Base-by-base conservation (phyloP, 2,329 filamentous ascomycete species). In the Hymenoscyphus fraxineus region DNA sequence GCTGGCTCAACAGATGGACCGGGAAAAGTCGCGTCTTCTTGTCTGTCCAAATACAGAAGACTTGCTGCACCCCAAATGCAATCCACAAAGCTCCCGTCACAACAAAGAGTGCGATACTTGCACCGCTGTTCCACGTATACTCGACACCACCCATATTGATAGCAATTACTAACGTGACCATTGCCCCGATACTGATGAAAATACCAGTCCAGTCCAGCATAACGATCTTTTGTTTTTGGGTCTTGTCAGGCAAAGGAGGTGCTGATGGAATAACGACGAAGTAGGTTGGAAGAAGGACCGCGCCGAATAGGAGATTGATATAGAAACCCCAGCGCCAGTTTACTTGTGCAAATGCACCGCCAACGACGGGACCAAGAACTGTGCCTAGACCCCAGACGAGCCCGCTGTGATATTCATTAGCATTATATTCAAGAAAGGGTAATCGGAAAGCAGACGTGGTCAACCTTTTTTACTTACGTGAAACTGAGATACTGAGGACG, bases 131-230 rank as follows among this genome's bases (percentile, higher is more conserved):
- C 84, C 84, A 88, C 0, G 73, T 69, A 70, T 79, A 87, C 1
- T 78, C 68, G 0, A 77, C 72, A 0, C 84, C 85, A 7, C 80
- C 82, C 58, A 85, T 84, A 15, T 77, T 78, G 57, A 85, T 76
- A 0, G 76, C 81, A 64, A 85, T 78, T 27, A 82, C 74, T 55
- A 81, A 73, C 7, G 75, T 75, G 0, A 78, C 73, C 64, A 80
- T 78, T 1, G 78, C 76, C 1, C 74, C 81, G 0, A 77, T 71
- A 56, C 76, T 78, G 4, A 86, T 75, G 6, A 80, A 44, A 1
- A 77, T 74, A 1, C 83, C 83, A 3, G 82, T 44, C 58, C 73
- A 80, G 70, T 83, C 81, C n/a, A 85, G 72, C 6, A 73, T 6
- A 12, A 12, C 38, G 6, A 39, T 39, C 38, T 39, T 39, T 39